A percentile compares a stretch with the other conserved stretches of the same genome.
Evolutionary conservation across 2,329 filamentous ascomycete genomes (phyloP).

Genomic region (Colletotrichum sp.): DNA sequence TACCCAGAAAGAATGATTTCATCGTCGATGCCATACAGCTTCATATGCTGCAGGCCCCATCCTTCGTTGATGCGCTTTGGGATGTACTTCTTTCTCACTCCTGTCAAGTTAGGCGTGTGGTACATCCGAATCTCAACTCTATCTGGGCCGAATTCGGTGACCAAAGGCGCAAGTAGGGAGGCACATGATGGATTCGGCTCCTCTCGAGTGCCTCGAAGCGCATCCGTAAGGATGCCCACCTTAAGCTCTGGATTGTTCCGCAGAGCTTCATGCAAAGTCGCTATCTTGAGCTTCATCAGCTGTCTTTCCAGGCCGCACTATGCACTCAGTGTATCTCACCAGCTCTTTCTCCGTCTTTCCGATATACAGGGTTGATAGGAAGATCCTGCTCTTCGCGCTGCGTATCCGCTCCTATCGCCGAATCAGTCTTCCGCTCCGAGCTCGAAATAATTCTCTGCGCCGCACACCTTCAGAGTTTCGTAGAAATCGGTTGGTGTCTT

Average conservation of each 20-base stretch:
- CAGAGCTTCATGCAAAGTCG: slow-evolving; percentile 77
- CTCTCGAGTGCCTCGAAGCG: slow-evolving; percentile 88
- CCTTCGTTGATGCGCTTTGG: slow-evolving; percentile 95
- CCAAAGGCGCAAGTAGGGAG: slow-evolving; percentile 83
- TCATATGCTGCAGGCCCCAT: slow-evolving; percentile 99
- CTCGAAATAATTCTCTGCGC: background rate
- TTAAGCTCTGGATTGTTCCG: slow-evolving; percentile 75
- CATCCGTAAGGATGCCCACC: slow-evolving; percentile 90
- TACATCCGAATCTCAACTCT: slow-evolving; percentile 96
- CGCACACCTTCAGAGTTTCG: slow-evolving; percentile 78
- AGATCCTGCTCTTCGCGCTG: slow-evolving; percentile 79
- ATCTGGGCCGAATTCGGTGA: slow-evolving; percentile 81
- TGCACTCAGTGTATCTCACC: slow-evolving; percentile 40
- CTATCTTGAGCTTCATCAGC: slow-evolving; percentile 60
- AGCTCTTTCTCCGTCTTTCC: slow-evolving; percentile 92
- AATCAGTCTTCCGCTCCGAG: background rate
- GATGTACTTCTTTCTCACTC: slow-evolving; percentile 80
- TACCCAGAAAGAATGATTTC: slow-evolving; percentile 93
- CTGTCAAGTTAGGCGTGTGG: slow-evolving; percentile 94
- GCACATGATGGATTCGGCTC: slow-evolving; percentile 85
- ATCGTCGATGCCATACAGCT: slow-evolving; percentile 94
- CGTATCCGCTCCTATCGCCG: slow-evolving; percentile 74
- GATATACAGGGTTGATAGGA: slow-evolving; percentile 95
- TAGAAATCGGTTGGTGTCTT: slow-evolving; percentile 89
- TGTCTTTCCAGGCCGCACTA: no score